Evolutionary conservation across 2,329 filamentous ascomycete genomes (phyloP).

Genomic region (Cladophialophora carrionii): DNA sequence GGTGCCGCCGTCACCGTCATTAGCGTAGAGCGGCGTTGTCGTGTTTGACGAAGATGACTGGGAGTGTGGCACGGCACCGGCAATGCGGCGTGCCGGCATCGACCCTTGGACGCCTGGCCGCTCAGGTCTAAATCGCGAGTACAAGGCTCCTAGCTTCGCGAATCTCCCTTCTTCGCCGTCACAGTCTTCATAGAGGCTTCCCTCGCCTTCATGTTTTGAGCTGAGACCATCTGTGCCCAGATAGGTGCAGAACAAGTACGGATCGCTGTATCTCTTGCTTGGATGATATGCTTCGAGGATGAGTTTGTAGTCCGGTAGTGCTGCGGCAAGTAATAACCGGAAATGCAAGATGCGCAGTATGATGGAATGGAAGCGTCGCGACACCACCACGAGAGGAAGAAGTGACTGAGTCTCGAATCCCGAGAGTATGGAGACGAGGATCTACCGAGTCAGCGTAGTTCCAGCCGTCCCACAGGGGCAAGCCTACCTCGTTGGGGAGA

Average conservation of each 20-base stretch:
- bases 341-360: constrained; percentile 66
- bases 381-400: constrained; percentile 62
- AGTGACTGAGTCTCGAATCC: constrained; percentile 56
- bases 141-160: constrained; percentile 60
- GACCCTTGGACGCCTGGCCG: constrained; percentile 52
- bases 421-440: constrained; percentile 57
- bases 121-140: constrained; percentile 71
- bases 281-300: constrained; percentile 81
- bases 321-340: constrained; percentile 63
- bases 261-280: constrained; percentile 66
- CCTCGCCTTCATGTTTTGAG: constrained; percentile 46
- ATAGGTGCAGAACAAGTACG: constrained; percentile 70
- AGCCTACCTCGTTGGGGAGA: constrained; percentile 45
- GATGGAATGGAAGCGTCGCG: constrained; percentile 65
- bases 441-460: constrained; percentile 42
- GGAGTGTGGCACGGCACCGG: constrained; percentile 47
- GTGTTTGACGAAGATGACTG: constrained; percentile 54
- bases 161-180: constrained; percentile 45
- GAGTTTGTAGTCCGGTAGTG: constrained; percentile 65
- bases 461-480: neutral
- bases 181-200: constrained; percentile 45
- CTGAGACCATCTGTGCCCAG: constrained; percentile 66
- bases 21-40: constrained; percentile 34
- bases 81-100: constrained; percentile 34
- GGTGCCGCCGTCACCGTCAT: constrained; percentile 37